A percentile compares a stretch with the other conserved stretches of the same genome.
phyloP scores from a whole-genome alignment of 768 basidiomycete genomes.

The Hericium coralloides region DNA sequence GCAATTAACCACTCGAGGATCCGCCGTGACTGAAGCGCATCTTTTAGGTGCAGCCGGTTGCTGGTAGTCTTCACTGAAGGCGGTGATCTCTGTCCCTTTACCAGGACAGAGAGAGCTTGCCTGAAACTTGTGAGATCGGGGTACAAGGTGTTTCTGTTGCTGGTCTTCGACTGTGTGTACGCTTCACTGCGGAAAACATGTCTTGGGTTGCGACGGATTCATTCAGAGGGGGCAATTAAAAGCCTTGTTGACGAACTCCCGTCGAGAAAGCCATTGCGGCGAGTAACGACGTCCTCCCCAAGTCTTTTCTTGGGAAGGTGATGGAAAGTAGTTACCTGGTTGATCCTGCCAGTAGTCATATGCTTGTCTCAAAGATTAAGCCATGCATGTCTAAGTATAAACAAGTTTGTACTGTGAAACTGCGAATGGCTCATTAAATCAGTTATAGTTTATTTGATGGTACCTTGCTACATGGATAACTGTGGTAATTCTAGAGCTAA shows the following conservation, averaged over 20 bases:
- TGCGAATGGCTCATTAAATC: slow-evolving; percentile 79
- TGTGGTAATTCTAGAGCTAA: slow-evolving; percentile 76
- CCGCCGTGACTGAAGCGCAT: neutral
- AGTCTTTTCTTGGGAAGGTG: neutral
- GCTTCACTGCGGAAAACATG: slow-evolving; percentile 82
- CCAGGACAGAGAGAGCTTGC: neutral
- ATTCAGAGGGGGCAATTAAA: neutral
- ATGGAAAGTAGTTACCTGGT: slow-evolving; percentile 58
- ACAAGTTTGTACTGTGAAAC: slow-evolving; percentile 68
- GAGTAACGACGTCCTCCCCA: too few relatives aligned
- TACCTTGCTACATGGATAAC: slow-evolving; percentile 72
- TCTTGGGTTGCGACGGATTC: slow-evolving; percentile 35
- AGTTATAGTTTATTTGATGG: slow-evolving; percentile 78
- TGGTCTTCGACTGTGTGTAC: slow-evolving; percentile 82
- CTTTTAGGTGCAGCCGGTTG: neutral
- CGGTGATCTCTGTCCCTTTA: neutral
- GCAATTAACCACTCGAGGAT: slow-evolving; percentile 22
- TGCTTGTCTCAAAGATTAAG: slow-evolving; percentile 84
- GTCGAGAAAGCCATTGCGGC: neutral
- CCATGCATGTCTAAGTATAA: slow-evolving; percentile 80
- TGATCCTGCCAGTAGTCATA: slow-evolving; percentile 83
- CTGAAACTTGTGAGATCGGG: neutral
- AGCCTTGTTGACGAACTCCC: neutral
- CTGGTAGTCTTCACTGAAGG: neutral
- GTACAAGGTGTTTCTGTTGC: slow-evolving; percentile 36